These are phyloP conservation scores for Polyporus arcularius DNA, from an alignment of 768 basidiomycete species.

Conservation along the genomic window DNA sequence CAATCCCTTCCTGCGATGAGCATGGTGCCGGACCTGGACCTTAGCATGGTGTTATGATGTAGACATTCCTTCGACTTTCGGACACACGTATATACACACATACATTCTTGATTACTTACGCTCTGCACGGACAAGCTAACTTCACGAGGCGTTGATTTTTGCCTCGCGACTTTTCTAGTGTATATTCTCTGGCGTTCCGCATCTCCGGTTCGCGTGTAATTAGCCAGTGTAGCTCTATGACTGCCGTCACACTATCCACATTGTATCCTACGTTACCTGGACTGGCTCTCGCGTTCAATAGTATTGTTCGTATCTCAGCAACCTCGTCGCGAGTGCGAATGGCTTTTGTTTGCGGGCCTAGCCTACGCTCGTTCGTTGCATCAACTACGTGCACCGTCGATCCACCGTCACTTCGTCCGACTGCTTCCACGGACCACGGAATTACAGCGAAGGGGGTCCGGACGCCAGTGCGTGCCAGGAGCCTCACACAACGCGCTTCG, in stretches of 20 bases:
- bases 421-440: too few species aligned
- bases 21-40: neutral
- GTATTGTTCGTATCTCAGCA: too few species aligned
- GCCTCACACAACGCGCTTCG: too few species aligned
- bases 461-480: too few species aligned
- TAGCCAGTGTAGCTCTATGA: constrained; percentile 1
- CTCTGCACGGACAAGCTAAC: neutral
- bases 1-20: constrained; percentile 56
- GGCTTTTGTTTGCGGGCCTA: too few species aligned
- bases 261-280: neutral
- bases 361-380: too few species aligned
- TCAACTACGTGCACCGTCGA: too few species aligned
- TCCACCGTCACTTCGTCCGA: too few species aligned
- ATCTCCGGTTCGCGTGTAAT: neutral
- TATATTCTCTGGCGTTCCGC: neutral
- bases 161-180: neutral
- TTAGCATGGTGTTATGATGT: neutral
- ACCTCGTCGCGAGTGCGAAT: too few species aligned
- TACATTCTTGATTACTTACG: neutral
- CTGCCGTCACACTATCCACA: neutral
- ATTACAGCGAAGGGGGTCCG: too few species aligned
- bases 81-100: neutral
- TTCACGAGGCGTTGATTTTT: neutral
- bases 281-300: neutral
- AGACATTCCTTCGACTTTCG: neutral